These are phyloP conservation scores for Mycena sp. DNA, from an alignment of 1,284 basidiomycete species.

Conservation along the genomic window DNA sequence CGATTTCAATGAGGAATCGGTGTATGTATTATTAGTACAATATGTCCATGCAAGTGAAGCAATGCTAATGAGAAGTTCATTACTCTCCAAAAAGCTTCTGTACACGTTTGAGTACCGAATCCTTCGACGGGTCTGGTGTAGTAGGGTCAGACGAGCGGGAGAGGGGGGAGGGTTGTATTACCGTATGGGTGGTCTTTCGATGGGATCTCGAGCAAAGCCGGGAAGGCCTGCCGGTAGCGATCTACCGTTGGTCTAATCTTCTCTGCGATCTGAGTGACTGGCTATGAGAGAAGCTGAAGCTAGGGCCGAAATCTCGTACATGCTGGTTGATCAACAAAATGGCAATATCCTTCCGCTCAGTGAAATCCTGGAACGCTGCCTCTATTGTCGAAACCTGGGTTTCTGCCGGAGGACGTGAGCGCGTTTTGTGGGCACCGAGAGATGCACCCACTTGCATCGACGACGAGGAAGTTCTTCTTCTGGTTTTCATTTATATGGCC, in stretches of 20 bases:
- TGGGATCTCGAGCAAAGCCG: conserved; percentile 96
- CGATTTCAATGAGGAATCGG: conserved; percentile 16
- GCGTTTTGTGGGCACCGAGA: background rate
- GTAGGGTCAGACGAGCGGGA: conserved; percentile 9
- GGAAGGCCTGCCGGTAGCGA: conserved; percentile 95
- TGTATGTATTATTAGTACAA: conserved; percentile 32
- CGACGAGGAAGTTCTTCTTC: conserved; percentile 96
- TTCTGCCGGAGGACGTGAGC: conserved; percentile 57
- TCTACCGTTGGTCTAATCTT: conserved; percentile 97
- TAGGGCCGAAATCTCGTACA: conserved; percentile 56
- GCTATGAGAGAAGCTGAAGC: conserved; percentile 12
- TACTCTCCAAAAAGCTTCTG: conserved; percentile 93
- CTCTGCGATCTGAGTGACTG: conserved; percentile 84
- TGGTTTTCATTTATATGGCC: conserved; percentile 89
- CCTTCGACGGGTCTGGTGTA: conserved; percentile 90
- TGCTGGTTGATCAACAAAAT: conserved; percentile 98
- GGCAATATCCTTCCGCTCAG: conserved; percentile 91
- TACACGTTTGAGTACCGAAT: conserved; percentile 96
- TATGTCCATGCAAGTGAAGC: conserved; percentile 19
- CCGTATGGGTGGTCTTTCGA: conserved; percentile 95
- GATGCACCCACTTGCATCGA: conserved; percentile 80
- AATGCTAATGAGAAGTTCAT: conserved; percentile 27
- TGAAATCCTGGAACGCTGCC: conserved; percentile 91
- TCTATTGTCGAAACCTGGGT: conserved; percentile 91
- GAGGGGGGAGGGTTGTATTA: conserved; percentile 42